Evolutionary conservation across 148 eudicot species (phyloP).

Genomic region (Euryodendron excelsum): DNA sequence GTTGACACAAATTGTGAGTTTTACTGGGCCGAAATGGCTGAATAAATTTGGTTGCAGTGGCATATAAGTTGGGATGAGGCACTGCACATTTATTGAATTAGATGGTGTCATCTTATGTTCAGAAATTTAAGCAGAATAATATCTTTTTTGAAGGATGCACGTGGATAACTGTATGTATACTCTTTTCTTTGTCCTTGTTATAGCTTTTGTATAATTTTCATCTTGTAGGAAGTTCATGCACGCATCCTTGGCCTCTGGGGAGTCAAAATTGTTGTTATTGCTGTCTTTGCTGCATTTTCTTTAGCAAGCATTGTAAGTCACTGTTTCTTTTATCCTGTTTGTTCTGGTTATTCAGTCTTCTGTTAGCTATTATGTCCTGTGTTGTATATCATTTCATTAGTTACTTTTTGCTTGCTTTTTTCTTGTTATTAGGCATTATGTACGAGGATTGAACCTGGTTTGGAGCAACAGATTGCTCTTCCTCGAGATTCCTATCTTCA

Average conservation of each 20-base stretch:
- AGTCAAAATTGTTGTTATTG: slow-evolving; percentile 69
- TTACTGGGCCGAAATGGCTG: neutral
- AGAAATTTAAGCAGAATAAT: neutral
- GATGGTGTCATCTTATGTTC: slow-evolving; percentile 4
- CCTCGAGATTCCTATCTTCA: slow-evolving; percentile 98
- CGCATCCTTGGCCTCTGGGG: slow-evolving; percentile 76
- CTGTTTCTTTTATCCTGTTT: slow-evolving; percentile 6
- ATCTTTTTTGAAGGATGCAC: neutral
- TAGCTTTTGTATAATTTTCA: neutral
- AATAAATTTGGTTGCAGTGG: neutral
- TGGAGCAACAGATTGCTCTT: slow-evolving; percentile 97
- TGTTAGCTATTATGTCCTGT: neutral
- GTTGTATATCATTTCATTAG: neutral
- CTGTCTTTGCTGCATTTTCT: slow-evolving; percentile 68
- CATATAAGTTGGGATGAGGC: neutral
- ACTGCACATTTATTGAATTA: neutral
- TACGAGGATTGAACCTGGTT: slow-evolving; percentile 94
- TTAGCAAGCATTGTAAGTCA: slow-evolving; percentile 89
- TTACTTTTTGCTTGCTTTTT: neutral
- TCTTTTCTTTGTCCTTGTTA: neutral
- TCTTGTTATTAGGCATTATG: slow-evolving; percentile 67
- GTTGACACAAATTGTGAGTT: neutral
- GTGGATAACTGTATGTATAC: neutral
- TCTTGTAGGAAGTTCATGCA: slow-evolving; percentile 85
- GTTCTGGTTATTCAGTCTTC: neutral